phyloP scores from a whole-genome alignment of 116 monocot species.

The Zostera marina region DNA sequence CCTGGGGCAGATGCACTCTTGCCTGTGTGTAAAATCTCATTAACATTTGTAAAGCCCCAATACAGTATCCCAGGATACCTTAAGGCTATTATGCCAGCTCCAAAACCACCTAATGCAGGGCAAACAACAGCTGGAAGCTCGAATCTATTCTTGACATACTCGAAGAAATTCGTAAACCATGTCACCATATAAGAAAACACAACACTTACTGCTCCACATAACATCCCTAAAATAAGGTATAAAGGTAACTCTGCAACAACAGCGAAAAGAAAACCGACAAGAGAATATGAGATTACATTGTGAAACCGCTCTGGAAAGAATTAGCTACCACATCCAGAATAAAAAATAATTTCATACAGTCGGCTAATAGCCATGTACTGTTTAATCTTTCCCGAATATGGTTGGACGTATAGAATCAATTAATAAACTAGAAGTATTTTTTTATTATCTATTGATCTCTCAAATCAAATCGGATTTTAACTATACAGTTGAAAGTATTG shows the following conservation, averaged over 20 bases:
- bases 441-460: too few relatives aligned
- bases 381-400: too few relatives aligned
- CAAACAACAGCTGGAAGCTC: constrained; percentile 80
- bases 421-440: too few relatives aligned
- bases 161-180: constrained; percentile 86
- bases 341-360: neutral
- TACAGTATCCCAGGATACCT: constrained; percentile 93
- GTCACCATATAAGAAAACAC: constrained; percentile 54
- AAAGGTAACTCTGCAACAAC: constrained; percentile 73
- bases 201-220: constrained; percentile 92
- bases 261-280: neutral
- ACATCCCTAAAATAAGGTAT: constrained; percentile 92
- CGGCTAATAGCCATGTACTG: too few relatives aligned
- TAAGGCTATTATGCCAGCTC: constrained; percentile 90
- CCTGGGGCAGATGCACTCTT: constrained; percentile 98
- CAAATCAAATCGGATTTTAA: too few relatives aligned
- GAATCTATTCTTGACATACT: constrained; percentile 64
- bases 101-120: constrained; percentile 94
- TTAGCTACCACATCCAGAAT: neutral
- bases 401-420: too few relatives aligned
- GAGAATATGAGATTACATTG: neutral
- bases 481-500: too few relatives aligned
- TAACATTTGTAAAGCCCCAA: constrained; percentile 99
- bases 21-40: constrained; percentile 95
- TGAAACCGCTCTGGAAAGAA: neutral